Evolutionary conservation across 1,284 basidiomycete genomes (phyloP).

Genomic region (Microbotryum silenes-acaulis): DNA sequence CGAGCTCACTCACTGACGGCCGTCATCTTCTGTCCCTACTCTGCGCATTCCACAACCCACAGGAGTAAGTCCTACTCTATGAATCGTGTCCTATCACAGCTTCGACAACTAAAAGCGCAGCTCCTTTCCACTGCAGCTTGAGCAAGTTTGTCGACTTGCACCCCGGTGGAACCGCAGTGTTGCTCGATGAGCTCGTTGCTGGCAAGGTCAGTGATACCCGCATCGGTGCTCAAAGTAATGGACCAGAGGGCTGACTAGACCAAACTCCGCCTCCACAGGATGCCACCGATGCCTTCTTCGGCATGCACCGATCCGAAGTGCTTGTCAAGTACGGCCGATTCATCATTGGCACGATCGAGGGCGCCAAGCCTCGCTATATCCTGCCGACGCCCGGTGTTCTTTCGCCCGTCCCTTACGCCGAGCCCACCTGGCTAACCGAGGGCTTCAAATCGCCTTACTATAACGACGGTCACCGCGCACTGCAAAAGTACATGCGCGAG

Average conservation of each 20-base stretch:
- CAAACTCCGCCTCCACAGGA: slow-evolving; percentile 56
- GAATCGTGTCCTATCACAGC: too few relatives aligned
- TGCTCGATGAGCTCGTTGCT: slow-evolving; percentile 40
- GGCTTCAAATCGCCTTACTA: slow-evolving; percentile 81
- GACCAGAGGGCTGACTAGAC: slow-evolving; percentile 34
- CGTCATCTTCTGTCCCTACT: too few relatives aligned
- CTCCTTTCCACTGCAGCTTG: slow-evolving; percentile 38
- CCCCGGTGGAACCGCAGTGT: slow-evolving; percentile 68
- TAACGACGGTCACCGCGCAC: slow-evolving; percentile 46
- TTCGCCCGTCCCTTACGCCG: slow-evolving; percentile 67
- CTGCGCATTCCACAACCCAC: too few relatives aligned
- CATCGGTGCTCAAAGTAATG: background rate
- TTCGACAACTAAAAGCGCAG: too few relatives aligned
- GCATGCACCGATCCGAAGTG: slow-evolving; percentile 70
- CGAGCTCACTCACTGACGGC: too few relatives aligned
- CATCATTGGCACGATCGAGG: slow-evolving; percentile 48
- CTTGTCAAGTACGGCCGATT: slow-evolving; percentile 48
- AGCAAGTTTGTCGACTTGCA: slow-evolving; percentile 69
- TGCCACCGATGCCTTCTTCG: slow-evolving; percentile 76
- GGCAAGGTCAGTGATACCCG: slow-evolving; percentile 28
- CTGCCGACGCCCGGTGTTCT: slow-evolving; percentile 48
- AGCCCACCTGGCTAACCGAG: slow-evolving; percentile 71
- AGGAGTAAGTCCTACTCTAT: too few relatives aligned
- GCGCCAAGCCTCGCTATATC: slow-evolving; percentile 54
- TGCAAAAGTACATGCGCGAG: slow-evolving; percentile 40